Base-by-base conservation (phyloP, 1,139 yeast genomes). In the Pichia terricola region DNA sequence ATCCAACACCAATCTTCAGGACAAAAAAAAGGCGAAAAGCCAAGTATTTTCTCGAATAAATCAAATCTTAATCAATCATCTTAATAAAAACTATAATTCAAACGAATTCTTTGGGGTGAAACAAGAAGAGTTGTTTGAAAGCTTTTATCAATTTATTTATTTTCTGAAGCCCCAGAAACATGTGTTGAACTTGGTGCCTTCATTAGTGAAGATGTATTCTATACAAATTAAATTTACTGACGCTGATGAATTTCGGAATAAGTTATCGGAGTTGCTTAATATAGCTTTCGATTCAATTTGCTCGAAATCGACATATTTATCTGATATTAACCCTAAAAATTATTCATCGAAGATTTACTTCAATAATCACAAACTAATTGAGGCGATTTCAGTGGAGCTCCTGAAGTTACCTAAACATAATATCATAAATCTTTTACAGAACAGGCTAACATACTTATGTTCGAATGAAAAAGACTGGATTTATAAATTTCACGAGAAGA, bases 331-430 rank as follows among this genome's bases (percentile, higher is more conserved):
- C 34, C 52, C 52, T 1, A 50, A 47, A 38, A 44, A 43, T 16
- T 50, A 45, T 30, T 25, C 45, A 5, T 49, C 53, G 1, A 44
- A 40, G 16, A 37, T 47, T 5, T 50, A 50, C 31, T 30, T 50
- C 3, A 40, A 35, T 16, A 26, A 39, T 26, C 49, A 47, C 30
- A 35, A 34, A 16, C 28, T 47, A 27, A 31, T 50, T 16, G 41
- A 41, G 26, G 34, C 36, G 25, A 30, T 49, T 10, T 39, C 51
- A 4, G 27, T 16, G 5, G 37, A 41, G 16, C n/a, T 49, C 28
- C 44, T 42, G 8, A 31, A 37, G 26, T 34, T 41, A 37, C 43
- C 44, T 4, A 11, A 34, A 9, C 34, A 34, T 5, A 6, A 40
- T 1, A 26, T 45, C 3, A 25, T 31, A 5, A 7, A 35, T 6